phyloP scores from a whole-genome alignment of 306 rosid species.

The Geum urbanum region DNA sequence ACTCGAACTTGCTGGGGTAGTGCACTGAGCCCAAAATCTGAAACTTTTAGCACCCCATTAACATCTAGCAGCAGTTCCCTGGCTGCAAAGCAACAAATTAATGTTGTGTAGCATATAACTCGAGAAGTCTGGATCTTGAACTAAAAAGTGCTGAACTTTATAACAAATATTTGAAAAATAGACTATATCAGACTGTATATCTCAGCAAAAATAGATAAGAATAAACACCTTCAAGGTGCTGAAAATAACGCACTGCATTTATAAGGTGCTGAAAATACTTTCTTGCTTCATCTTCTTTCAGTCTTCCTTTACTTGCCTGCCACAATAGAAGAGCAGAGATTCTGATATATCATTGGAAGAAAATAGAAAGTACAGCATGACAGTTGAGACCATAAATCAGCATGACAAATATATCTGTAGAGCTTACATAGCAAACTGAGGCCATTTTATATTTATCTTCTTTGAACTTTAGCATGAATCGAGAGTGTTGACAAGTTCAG shows the following conservation, averaged over 20 bases:
- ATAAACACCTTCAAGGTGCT: conserved; percentile 77
- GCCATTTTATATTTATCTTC: background rate
- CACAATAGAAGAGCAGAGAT: conserved; percentile 13
- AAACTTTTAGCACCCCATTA: conserved; percentile 70
- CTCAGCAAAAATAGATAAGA: background rate
- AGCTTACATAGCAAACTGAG: background rate
- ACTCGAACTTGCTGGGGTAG: conserved; percentile 93
- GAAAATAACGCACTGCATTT: conserved; percentile 92
- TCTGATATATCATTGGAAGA: background rate
- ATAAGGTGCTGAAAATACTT: conserved; percentile 91
- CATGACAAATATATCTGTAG: background rate
- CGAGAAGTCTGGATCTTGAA: background rate
- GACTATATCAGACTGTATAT: too few species aligned
- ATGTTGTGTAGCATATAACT: background rate
- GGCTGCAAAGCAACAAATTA: conserved; percentile 48
- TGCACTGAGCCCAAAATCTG: conserved; percentile 96
- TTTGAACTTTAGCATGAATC: background rate
- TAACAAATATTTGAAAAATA: background rate
- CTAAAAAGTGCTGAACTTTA: background rate
- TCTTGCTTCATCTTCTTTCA: conserved; percentile 94
- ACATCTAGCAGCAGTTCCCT: conserved; percentile 79
- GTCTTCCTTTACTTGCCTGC: conserved; percentile 77
- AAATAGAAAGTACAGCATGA: conserved; percentile 6
- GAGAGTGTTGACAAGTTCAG: background rate
- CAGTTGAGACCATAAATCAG: background rate